Evolutionary conservation across 2,329 filamentous ascomycete species (phyloP).

Genomic region (Penicillium sp.): DNA sequence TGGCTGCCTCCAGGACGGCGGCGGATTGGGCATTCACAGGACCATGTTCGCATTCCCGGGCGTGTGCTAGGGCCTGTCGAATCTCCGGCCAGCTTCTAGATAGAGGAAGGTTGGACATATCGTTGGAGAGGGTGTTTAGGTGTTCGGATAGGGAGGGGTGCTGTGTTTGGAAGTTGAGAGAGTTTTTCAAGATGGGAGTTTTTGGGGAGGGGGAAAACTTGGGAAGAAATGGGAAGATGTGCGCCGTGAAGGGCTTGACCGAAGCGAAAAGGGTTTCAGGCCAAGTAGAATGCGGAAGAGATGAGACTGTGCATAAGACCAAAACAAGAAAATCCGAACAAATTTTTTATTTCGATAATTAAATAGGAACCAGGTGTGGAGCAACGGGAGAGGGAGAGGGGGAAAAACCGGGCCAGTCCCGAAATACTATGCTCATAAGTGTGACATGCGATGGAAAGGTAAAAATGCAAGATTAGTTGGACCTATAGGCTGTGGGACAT

Average conservation of each 20-base stretch:
- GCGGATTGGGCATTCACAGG: conserved; percentile 61
- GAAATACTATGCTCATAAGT: conserved; percentile 16
- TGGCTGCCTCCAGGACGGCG: conserved; percentile 63
- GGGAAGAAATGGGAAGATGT: neutral
- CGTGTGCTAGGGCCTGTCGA: conserved; percentile 69
- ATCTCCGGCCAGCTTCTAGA: conserved; percentile 47
- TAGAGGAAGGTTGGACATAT: conserved; percentile 30
- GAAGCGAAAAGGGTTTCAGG: neutral
- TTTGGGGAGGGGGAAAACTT: neutral
- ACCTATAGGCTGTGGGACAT: conserved; percentile 4
- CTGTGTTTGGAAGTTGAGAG: neutral
- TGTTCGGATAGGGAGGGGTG: neutral
- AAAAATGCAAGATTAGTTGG: conserved; percentile 2
- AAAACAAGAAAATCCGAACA: conserved; percentile 14
- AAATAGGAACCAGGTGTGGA: conserved; percentile 23
- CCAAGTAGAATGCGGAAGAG: conserved; percentile 4
- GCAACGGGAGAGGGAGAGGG: conserved; percentile 14
- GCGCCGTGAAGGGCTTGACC: conserved; percentile 1
- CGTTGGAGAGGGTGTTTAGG: conserved; percentile 3
- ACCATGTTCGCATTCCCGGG: conserved; percentile 69
- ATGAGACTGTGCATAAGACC: conserved; percentile 17
- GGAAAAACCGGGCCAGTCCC: conserved; percentile 14
- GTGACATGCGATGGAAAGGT: conserved; percentile 13
- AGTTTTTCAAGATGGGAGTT: neutral
- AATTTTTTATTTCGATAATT: conserved; percentile 20